A percentile compares a stretch with the other conserved stretches of the same genome.
Evolutionary conservation across 352 stramenopile species (phyloP).

Genomic region (Salisapilia sapeloensis): DNA sequence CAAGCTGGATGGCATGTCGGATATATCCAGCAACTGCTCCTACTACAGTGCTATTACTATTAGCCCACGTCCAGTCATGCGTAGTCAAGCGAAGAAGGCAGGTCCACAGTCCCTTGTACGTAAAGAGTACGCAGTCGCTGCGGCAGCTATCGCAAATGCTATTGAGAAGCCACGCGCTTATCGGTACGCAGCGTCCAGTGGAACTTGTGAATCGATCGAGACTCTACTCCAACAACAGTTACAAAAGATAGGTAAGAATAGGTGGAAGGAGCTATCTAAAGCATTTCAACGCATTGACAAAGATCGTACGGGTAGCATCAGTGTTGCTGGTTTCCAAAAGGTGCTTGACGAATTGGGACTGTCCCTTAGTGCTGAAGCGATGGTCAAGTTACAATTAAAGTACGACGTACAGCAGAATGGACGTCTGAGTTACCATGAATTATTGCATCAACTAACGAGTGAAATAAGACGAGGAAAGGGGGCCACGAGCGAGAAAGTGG

Average conservation of each 20-base stretch:
- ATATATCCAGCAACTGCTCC: conserved; percentile 56
- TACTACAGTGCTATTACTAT: conserved; percentile 64
- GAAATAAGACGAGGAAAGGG: no score
- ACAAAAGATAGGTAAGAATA: conserved; percentile 19
- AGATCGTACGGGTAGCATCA: conserved; percentile 25
- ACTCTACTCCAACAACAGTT: no score
- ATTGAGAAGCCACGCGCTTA: conserved; percentile 15
- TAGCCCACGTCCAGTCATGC: conserved; percentile 23
- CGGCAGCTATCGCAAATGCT: conserved; percentile 24
- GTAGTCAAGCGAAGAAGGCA: background rate
- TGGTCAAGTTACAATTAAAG: conserved; percentile 50
- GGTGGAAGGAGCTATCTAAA: conserved; percentile 36
- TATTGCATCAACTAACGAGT: conserved; percentile 42
- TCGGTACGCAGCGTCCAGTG: conserved; percentile 12
- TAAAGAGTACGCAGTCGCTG: conserved; percentile 17
- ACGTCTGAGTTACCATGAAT: conserved; percentile 40
- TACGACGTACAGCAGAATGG: conserved; percentile 63
- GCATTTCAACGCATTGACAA: conserved; percentile 48
- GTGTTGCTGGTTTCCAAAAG: conserved; percentile 28
- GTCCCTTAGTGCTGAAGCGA: conserved; percentile 32
- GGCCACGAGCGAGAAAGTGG: no score
- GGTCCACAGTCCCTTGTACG: conserved; percentile 6
- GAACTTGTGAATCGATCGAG: no score
- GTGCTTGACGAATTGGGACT: conserved; percentile 38
- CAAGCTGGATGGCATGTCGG: conserved; percentile 37